Percentiles rank a stretch among this genome's conserved stretches.
Conservation (phyloP, 768 basidiomycete genomes). For the Suillus discolor region DNA sequence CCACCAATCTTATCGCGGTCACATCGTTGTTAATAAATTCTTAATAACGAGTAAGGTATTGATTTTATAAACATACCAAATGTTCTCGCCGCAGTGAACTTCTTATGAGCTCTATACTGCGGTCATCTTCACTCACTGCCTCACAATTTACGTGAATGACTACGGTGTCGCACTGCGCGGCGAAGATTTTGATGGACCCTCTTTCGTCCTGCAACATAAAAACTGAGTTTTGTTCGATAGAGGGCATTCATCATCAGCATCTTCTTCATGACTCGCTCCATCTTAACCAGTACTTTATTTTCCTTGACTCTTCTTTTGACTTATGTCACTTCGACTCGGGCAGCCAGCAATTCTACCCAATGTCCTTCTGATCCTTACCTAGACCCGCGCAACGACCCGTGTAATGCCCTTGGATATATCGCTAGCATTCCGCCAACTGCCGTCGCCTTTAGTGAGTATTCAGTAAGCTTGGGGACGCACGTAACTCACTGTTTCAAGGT, state of each 20-base stretch:
- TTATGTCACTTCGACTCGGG: neutral
- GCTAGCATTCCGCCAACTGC: conserved; percentile 53
- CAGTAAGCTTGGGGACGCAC: neutral
- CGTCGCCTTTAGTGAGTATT: conserved; percentile 47
- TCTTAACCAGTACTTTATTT: neutral
- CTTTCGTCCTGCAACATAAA: neutral
- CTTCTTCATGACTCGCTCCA: neutral
- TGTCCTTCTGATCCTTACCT: conserved; percentile 42
- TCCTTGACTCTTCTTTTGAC: conserved; percentile 6
- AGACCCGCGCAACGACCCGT: conserved; percentile 54
- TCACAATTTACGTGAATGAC: neutral
- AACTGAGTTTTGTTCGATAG: neutral
- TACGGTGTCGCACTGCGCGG: neutral
- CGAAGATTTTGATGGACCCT: too few species aligned
- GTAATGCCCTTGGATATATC: conserved; percentile 59
- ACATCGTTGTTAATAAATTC: neutral
- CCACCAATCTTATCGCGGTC: neutral
- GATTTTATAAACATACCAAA: neutral
- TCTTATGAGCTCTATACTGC: neutral
- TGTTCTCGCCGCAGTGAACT: neutral
- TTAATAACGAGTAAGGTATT: neutral
- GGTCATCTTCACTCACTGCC: neutral
- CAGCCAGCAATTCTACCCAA: conserved; percentile 3
- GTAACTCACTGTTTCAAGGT: conserved; percentile 20
- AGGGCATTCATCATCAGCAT: neutral